Evolutionary conservation across 129 eudicot species (phyloP).

Genomic region (Helianthus tuberosus): DNA sequence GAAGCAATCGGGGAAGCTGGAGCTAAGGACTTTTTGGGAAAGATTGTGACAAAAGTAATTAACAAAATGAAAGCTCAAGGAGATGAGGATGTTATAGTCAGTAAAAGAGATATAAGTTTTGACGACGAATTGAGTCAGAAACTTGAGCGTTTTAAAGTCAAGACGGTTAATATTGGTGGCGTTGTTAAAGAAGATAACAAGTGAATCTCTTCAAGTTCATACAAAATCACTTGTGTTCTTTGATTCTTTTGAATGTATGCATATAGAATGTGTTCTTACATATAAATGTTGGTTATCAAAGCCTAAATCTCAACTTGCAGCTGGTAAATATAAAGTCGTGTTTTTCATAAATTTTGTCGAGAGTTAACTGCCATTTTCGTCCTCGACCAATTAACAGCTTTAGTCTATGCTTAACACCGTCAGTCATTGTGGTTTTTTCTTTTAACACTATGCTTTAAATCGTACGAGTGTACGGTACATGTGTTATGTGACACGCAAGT

Average conservation of each 20-base stretch:
- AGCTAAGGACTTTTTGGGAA: conserved; percentile 35
- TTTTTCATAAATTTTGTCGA: too few relatives aligned
- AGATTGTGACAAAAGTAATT: conserved; percentile 22
- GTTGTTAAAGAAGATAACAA: conserved; percentile 19
- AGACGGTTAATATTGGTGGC: conserved; percentile 41
- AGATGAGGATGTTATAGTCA: conserved; percentile 6
- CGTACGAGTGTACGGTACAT: too few relatives aligned
- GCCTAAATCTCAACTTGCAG: too few relatives aligned
- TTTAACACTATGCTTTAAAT: too few relatives aligned
- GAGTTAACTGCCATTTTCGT: too few relatives aligned
- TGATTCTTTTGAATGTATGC: conserved; percentile 6
- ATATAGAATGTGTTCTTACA: neutral
- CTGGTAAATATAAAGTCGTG: too few relatives aligned
- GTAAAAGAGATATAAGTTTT: conserved; percentile 30
- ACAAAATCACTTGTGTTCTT: neutral
- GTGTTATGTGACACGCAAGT: too few relatives aligned
- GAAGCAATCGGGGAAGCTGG: conserved; percentile 35
- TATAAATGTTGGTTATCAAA: too few relatives aligned
- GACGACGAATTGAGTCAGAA: conserved; percentile 26
- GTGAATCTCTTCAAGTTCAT: neutral
- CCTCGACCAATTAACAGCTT: too few relatives aligned
- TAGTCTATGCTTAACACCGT: too few relatives aligned
- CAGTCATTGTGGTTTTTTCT: too few relatives aligned
- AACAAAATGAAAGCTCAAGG: conserved; percentile 13
- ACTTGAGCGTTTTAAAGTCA: conserved; percentile 54